Evolutionary conservation across 169 alveolate genomes (phyloP).

Genomic region (Plasmodium adleri): DNA sequence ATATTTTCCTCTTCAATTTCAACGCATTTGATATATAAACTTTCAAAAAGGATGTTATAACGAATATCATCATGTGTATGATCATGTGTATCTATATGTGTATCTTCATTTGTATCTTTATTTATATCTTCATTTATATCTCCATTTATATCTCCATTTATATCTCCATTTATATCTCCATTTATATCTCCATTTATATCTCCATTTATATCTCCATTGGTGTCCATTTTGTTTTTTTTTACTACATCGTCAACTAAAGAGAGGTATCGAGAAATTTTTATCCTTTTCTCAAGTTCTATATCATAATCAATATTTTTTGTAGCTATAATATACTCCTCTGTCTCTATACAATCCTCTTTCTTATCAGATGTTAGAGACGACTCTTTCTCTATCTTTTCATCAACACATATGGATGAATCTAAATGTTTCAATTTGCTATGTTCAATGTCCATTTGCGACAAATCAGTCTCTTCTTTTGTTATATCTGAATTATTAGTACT

Average conservation of each 20-base stretch:
- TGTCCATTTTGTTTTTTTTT: background rate
- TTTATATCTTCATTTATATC: background rate
- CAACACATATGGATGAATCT: background rate
- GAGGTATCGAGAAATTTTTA: slow-evolving; percentile 14
- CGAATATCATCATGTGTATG: background rate
- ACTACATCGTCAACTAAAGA: background rate
- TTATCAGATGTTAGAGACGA: background rate
- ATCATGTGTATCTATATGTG: background rate
- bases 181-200: background rate
- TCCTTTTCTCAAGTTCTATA: slow-evolving; percentile 15
- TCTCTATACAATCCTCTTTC: background rate
- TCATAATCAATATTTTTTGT: slow-evolving; percentile 4
- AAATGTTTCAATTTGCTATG: background rate
- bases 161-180: background rate
- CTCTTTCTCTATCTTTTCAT: background rate
- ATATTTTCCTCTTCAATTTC: background rate
- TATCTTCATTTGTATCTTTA: background rate
- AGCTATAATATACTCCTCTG: slow-evolving; percentile 16
- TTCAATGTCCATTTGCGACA: background rate
- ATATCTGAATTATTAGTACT: background rate
- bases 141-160: background rate
- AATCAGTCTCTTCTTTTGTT: background rate
- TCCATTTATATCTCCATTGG: background rate
- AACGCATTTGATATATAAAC: slow-evolving; percentile 11
- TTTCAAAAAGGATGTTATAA: background rate